A percentile compares a stretch with the other conserved stretches of the same genome.
These are phyloP conservation scores for Lentinula edodes DNA, from an alignment of 768 basidiomycete genomes.

Conservation along the genomic window DNA sequence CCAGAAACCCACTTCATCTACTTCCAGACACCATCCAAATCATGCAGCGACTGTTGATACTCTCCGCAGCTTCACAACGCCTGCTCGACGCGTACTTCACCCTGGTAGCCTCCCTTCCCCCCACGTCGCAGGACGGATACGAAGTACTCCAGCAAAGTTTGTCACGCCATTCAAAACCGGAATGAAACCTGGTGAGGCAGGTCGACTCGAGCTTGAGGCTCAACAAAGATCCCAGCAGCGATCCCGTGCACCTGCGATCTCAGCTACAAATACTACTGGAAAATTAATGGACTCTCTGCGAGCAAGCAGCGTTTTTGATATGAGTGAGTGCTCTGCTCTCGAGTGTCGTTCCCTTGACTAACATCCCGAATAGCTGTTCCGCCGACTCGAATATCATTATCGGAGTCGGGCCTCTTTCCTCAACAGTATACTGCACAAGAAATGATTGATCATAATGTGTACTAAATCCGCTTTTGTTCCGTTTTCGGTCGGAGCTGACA, in stretches of 20 bases:
- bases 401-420: constrained; percentile 46
- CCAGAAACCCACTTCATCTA: neutral
- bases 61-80: constrained; percentile 13
- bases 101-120: neutral
- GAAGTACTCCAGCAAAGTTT: constrained; percentile 37
- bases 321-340: constrained; percentile 29
- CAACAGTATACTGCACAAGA: constrained; percentile 37
- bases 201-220: neutral
- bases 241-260: constrained; percentile 6
- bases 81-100: constrained; percentile 14
- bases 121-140: constrained; percentile 7
- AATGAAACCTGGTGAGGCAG: constrained; percentile 32
- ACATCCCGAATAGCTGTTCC: constrained; percentile 9
- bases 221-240: constrained; percentile 4
- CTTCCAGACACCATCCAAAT: neutral
- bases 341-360: neutral
- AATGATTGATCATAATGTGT: constrained; percentile 50
- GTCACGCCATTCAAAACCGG: constrained; percentile 59
- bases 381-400: constrained; percentile 37
- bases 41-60: neutral
- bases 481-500: neutral
- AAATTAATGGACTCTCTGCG: neutral
- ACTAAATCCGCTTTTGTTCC: constrained; percentile 14
- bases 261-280: constrained; percentile 7
- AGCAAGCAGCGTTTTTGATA: constrained; percentile 31